Evolutionary conservation across 139 green algal species (phyloP), one percentile per base, ranked within the genome.

Genomic region (Desmodesmus armatus): DNA sequence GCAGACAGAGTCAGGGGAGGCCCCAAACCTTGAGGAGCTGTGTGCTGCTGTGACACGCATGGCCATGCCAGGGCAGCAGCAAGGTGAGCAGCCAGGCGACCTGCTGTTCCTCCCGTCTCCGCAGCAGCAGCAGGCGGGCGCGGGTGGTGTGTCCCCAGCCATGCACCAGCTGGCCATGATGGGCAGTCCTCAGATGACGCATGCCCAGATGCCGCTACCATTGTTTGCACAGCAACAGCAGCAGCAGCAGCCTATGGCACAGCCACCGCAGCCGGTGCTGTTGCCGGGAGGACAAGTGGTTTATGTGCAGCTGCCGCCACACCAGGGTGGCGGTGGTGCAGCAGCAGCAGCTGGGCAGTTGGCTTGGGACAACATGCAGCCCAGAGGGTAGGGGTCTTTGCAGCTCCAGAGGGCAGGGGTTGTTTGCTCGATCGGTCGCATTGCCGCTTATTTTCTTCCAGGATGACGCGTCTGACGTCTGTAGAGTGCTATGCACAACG

Each of bases 21-120:
- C 76, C 19, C 76, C 76, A 58, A 82, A 11, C 37, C 25, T 82
- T 7, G 55, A 82, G 39, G 76, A 17, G 2, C 53, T 82, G 4
- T 82, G 76, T 51, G 76, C 76, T 43, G 76, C 76, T 0, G 39
- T 82, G 55, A 39, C 44, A 43, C 76, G 40, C 33, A 33, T 71
- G 41, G 76, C 55, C 5, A 25, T 35, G 74, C 49, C 41, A 23
- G 47, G n/a, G 35, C 76, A 51, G 55, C 76, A 72, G 53, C 53
- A 53, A 53, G 21, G 35, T 7, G 27, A 53, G 37, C 69, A 77
- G 37, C 6, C n/a, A n/a, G 31, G 47, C 47, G 47, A 13, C 47
- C 47, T n/a, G n/a, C n/a, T n/a, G n/a, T n/a, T n/a, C n/a, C n/a
- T n/a, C n/a, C n/a, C n/a, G n/a, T n/a, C n/a, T n/a, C n/a, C n/a